A percentile compares a stretch with the other conserved stretches of the same genome.
These are phyloP conservation scores for Phytophthora rubi DNA, from an alignment of 352 stramenopile species.

Conservation along the genomic window DNA sequence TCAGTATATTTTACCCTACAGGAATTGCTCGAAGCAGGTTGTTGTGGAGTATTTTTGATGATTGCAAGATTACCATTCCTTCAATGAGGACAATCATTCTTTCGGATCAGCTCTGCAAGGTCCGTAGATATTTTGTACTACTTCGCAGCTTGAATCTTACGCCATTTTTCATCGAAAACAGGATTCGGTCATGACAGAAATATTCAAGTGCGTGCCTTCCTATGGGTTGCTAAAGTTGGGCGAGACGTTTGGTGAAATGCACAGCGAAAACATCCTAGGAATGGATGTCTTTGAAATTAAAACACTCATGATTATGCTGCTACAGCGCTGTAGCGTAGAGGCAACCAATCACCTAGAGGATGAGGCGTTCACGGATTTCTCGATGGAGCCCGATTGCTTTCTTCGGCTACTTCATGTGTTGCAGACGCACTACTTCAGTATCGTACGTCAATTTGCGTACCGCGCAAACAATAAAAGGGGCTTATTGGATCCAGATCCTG, in stretches of 20 bases:
- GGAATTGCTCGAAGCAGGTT: slow-evolving; percentile 13
- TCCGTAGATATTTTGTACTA: slow-evolving; percentile 8
- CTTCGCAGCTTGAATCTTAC: slow-evolving; percentile 1
- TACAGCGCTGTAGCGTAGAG: slow-evolving; percentile 31
- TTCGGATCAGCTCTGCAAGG: slow-evolving; percentile 31
- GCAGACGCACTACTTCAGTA: slow-evolving; percentile 52
- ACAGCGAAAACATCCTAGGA: slow-evolving; percentile 4
- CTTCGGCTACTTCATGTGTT: slow-evolving; percentile 43
- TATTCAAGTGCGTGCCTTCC: slow-evolving; percentile 29
- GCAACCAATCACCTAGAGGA: slow-evolving; percentile 31
- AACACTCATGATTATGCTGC: slow-evolving; percentile 30
- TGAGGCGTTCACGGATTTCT: slow-evolving; percentile 24
- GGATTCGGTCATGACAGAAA: slow-evolving; percentile 36
- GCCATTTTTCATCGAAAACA: slow-evolving; percentile 4
- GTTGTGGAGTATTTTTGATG: slow-evolving; percentile 29
- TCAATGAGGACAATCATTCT: slow-evolving; percentile 39
- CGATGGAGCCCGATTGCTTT: slow-evolving; percentile 33
- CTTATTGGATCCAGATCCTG: neutral
- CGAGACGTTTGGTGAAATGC: neutral
- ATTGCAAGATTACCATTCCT: slow-evolving; percentile 12
- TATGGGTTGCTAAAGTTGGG: slow-evolving; percentile 4
- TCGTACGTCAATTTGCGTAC: slow-evolving; percentile 23
- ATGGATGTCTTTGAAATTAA: slow-evolving; percentile 23
- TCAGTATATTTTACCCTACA: slow-evolving; percentile 53
- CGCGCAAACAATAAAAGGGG: neutral